Percentiles rank a stretch among this genome's conserved stretches.
phyloP scores from a whole-genome alignment of 352 stramenopile genomes.

The Pythium rhizo-oryzae region DNA sequence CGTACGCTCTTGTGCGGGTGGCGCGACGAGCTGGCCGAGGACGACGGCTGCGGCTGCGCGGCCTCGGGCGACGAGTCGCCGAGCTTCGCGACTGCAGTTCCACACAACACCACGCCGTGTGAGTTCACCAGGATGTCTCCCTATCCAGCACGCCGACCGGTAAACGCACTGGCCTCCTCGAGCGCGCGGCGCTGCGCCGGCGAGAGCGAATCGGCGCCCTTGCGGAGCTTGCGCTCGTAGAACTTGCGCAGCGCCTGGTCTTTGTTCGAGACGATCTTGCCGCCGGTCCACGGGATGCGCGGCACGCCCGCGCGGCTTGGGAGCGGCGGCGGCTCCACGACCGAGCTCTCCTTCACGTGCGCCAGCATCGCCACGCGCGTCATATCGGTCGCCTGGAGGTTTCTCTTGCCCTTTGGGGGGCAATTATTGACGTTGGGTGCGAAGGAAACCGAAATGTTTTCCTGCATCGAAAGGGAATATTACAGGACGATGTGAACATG shows the following conservation, averaged over 20 bases:
- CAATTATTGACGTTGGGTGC: not conserved
- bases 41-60: not conserved
- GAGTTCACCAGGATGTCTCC: no score
- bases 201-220: slow-evolving; percentile 43
- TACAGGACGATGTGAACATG: not conserved
- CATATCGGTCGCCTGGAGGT: slow-evolving; percentile 23
- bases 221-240: slow-evolving; percentile 69
- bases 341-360: slow-evolving; percentile 68
- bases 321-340: slow-evolving; percentile 28
- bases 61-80: not conserved
- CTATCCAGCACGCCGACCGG: no score
- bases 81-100: slow-evolving; percentile 25
- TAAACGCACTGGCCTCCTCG: slow-evolving; percentile 46
- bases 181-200: slow-evolving; percentile 52
- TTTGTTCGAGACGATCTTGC: slow-evolving; percentile 87
- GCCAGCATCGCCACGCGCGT: slow-evolving; percentile 56
- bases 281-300: slow-evolving; percentile 77
- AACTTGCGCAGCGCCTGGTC: slow-evolving; percentile 87
- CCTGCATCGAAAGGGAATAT: not conserved
- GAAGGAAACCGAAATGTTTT: slow-evolving; percentile 6
- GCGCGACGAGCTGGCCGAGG: not conserved
- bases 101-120: not conserved
- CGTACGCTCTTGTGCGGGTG: slow-evolving; percentile 26
- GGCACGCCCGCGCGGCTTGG: slow-evolving; percentile 14
- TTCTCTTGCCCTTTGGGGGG: slow-evolving; percentile 2